Percentiles rank a stretch among this genome's conserved stretches.
These are phyloP conservation scores for Naganishia vishniacii DNA, from an alignment of 768 basidiomycete species.

Conservation along the genomic window DNA sequence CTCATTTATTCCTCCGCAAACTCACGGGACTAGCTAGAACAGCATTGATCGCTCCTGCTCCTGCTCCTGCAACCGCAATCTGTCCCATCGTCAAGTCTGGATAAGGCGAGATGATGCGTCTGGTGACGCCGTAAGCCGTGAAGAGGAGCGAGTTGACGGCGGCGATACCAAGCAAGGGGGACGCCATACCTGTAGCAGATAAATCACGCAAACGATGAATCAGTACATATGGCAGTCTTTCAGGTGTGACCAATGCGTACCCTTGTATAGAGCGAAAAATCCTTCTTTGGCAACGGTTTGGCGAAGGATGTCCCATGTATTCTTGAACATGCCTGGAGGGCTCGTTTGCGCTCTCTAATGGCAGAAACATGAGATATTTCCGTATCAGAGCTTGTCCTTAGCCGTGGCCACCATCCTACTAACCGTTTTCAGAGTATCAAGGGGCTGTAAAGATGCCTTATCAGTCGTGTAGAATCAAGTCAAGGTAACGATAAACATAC, in stretches of 20 bases:
- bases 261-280: conserved; percentile 89
- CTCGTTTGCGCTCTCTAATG: conserved; percentile 49
- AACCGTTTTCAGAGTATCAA: conserved; percentile 47
- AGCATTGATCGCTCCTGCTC: conserved; percentile 88
- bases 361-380: too few relatives aligned
- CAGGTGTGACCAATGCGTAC: conserved; percentile 50
- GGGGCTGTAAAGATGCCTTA: conserved; percentile 30
- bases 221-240: background rate
- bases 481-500: conserved; percentile 50
- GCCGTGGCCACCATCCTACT: too few relatives aligned
- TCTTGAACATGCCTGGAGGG: conserved; percentile 58
- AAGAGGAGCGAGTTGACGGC: conserved; percentile 95
- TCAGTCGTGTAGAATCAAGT: background rate
- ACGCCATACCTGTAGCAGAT: conserved; percentile 67
- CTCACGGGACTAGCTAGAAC: conserved; percentile 81
- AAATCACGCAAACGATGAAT: background rate
- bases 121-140: conserved; percentile 76
- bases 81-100: conserved; percentile 73
- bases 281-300: conserved; percentile 83
- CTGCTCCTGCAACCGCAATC: conserved; percentile 75
- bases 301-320: conserved; percentile 80
- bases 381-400: too few relatives aligned
- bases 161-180: conserved; percentile 83
- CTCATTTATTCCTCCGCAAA: background rate
- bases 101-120: conserved; percentile 80